Conservation (phyloP, 2,329 filamentous ascomycete genomes). For the Hypomyces rosellus region DNA sequence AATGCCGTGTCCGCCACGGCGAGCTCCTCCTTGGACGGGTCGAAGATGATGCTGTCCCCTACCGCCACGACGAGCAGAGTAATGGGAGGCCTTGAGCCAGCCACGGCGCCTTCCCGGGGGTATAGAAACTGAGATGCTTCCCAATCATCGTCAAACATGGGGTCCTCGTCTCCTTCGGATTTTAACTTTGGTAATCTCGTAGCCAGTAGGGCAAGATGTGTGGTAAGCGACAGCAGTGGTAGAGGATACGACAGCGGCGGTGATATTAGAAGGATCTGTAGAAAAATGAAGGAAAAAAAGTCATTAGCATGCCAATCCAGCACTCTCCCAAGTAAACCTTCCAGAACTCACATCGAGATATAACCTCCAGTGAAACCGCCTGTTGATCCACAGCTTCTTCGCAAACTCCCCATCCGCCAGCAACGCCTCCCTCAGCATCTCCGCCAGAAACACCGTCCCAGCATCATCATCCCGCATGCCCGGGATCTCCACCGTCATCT, state of each 20-base stretch:
- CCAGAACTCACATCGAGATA: slow-evolving; percentile 74
- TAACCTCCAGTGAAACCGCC: slow-evolving; percentile 90
- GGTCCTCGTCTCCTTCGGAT: slow-evolving; percentile 90
- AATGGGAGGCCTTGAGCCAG: slow-evolving; percentile 62
- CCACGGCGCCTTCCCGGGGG: slow-evolving; percentile 38
- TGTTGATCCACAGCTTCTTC: slow-evolving; percentile 77
- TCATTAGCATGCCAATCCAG: not conserved
- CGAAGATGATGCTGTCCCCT: slow-evolving; percentile 85
- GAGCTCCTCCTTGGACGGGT: slow-evolving; percentile 85
- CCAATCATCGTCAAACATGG: slow-evolving; percentile 98
- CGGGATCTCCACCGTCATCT: slow-evolving; percentile 86
- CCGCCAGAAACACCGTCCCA: slow-evolving; percentile 75
- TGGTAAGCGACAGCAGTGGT: slow-evolving; percentile 85
- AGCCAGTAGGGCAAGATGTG: slow-evolving; percentile 84
- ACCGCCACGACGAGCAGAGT: slow-evolving; percentile 87
- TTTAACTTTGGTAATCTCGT: slow-evolving; percentile 78
- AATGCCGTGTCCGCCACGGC: slow-evolving; percentile 86
- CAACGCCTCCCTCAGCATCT: slow-evolving; percentile 84
- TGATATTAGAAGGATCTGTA: slow-evolving; percentile 84
- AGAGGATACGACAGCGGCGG: slow-evolving; percentile 88
- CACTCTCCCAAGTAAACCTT: not conserved
- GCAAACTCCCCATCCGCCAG: slow-evolving; percentile 64
- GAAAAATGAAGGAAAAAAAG: not conserved
- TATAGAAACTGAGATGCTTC: slow-evolving; percentile 75
- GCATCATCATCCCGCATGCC: slow-evolving; percentile 88